Percentiles rank a stretch among this genome's conserved stretches.
Conservation (phyloP, 345 rosid genomes). For the Nephelium lappaceum region DNA sequence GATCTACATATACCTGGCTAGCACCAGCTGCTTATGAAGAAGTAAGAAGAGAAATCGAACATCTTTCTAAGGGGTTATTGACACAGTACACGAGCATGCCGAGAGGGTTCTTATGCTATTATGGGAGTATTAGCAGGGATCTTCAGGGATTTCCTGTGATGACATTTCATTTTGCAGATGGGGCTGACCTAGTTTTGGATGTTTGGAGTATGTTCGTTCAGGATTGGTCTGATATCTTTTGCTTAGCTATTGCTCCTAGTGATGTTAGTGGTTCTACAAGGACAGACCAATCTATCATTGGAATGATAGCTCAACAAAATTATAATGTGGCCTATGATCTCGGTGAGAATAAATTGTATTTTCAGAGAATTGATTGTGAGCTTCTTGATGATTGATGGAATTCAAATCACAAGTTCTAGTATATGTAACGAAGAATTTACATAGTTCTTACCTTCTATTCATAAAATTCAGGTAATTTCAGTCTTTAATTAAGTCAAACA, state of each 20-base stretch:
- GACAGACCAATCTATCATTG: conserved; percentile 24
- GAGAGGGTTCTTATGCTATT: conserved; percentile 37
- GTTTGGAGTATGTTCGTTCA: conserved; percentile 50
- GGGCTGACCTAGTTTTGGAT: conserved; percentile 55
- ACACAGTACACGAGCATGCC: too few species aligned
- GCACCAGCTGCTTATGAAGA: conserved; percentile 5
- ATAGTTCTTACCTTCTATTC: too few species aligned
- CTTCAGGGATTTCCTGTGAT: conserved; percentile 53
- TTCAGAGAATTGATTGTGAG: conserved; percentile 21
- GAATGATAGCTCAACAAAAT: conserved; percentile 46
- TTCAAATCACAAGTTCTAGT: too few species aligned
- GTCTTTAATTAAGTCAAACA: too few species aligned
- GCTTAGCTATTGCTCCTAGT: conserved; percentile 44
- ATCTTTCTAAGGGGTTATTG: conserved; percentile 21
- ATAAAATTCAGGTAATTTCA: too few species aligned
- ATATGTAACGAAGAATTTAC: too few species aligned
- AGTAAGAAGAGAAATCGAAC: conserved; percentile 4
- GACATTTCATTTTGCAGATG: conserved; percentile 15
- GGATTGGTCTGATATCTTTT: conserved; percentile 36
- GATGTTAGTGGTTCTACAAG: not conserved
- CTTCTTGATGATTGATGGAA: not conserved
- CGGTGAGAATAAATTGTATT: conserved; percentile 7
- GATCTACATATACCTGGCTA: conserved; percentile 32
- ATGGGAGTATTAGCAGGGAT: conserved; percentile 41
- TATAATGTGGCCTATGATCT: conserved; percentile 42